Evolutionary conservation across 352 stramenopile species (phyloP).

Genomic region (Phytophthora ohioensis): DNA sequence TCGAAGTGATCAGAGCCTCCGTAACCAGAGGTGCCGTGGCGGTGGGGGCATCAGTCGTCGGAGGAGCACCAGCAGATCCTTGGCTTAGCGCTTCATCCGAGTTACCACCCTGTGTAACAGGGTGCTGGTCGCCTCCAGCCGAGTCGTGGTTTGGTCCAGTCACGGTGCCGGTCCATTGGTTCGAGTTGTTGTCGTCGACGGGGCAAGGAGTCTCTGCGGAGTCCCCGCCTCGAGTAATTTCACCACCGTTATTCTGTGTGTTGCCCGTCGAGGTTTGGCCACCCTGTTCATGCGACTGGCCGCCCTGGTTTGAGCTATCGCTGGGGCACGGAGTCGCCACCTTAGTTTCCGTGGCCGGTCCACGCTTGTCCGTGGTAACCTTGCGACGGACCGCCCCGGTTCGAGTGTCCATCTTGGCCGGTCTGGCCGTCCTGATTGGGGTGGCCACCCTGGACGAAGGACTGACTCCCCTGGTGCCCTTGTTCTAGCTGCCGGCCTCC

Average conservation of each 20-base stretch:
- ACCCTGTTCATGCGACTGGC: too few species aligned
- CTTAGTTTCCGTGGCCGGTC: too few species aligned
- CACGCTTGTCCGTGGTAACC: too few species aligned
- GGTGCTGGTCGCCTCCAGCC: conserved; percentile 1
- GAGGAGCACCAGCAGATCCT: background rate
- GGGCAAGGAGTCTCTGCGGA: conserved; percentile 20
- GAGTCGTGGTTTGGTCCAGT: conserved; percentile 13
- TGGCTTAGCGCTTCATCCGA: background rate
- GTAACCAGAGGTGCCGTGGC: background rate
- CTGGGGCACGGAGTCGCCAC: too few species aligned
- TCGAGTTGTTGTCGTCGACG: conserved; percentile 7
- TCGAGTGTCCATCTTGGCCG: background rate
- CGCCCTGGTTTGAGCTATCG: too few species aligned
- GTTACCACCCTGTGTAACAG: background rate
- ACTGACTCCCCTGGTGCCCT: too few species aligned
- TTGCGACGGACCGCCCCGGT: too few species aligned
- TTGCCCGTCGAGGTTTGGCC: too few species aligned
- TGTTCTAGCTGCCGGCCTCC: too few species aligned
- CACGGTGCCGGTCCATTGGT: conserved; percentile 23
- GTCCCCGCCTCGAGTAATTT: too few species aligned
- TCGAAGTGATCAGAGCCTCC: background rate
- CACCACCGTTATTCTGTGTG: too few species aligned
- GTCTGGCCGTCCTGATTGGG: conserved; percentile 8
- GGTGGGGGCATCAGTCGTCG: conserved; percentile 2
- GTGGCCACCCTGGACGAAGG: background rate